Evolutionary conservation across 176 grass and related monocot genomes (phyloP).

Genomic region (Triticum urartu): DNA sequence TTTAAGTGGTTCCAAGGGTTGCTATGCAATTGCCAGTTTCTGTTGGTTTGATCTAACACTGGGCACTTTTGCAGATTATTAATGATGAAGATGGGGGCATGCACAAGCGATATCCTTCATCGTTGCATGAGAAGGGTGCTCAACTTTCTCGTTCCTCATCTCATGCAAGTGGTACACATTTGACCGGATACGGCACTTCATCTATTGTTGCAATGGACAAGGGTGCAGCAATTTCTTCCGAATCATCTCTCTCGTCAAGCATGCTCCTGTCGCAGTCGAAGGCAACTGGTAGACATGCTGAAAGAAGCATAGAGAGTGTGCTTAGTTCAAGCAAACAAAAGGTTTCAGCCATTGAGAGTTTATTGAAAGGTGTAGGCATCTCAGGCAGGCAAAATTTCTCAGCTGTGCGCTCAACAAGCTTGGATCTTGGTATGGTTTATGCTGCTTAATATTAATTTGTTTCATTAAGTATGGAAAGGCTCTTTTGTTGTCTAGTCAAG

Average conservation of each 20-base stretch:
- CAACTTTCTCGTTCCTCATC: conserved; percentile 59
- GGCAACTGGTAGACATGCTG: conserved; percentile 45
- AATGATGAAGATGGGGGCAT: conserved; percentile 87
- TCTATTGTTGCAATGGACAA: conserved; percentile 93
- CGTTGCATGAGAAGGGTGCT: conserved; percentile 59
- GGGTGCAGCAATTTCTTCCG: conserved; percentile 53
- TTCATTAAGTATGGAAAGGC: conserved; percentile 7
- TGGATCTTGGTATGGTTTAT: conserved; percentile 79
- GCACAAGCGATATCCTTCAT: conserved; percentile 75
- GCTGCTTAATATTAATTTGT: conserved; percentile 27
- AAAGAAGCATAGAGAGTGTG: conserved; percentile 75
- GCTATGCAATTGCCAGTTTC: not conserved
- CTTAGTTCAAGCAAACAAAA: conserved; percentile 91
- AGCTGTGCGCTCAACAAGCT: conserved; percentile 63
- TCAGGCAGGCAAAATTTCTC: conserved; percentile 61
- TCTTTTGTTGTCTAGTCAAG: not conserved
- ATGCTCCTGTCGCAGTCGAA: conserved; percentile 61
- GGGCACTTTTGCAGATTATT: conserved; percentile 53
- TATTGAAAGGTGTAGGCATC: conserved; percentile 70
- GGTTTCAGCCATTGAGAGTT: conserved; percentile 88
- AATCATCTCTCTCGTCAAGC: conserved; percentile 58
- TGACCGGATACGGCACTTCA: conserved; percentile 65
- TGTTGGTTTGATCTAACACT: conserved; percentile 33
- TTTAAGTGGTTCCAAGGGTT: not conserved
- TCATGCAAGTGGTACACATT: conserved; percentile 48